Evolutionary conservation across 1,284 basidiomycete genomes (phyloP).

Genomic region (Wolfiporia cocos): DNA sequence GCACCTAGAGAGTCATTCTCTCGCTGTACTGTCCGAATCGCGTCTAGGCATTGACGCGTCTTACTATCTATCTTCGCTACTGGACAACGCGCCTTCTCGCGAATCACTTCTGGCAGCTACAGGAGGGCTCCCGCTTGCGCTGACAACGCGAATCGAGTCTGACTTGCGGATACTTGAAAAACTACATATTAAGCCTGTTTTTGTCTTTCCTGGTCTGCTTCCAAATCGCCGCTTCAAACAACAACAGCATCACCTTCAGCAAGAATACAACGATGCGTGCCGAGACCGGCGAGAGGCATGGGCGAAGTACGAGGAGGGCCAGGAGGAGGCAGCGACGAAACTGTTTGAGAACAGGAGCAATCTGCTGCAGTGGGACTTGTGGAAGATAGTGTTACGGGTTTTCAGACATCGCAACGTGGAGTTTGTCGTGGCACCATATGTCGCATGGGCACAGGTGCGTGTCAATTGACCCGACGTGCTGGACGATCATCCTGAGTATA

Average conservation of each 20-base stretch:
- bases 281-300: conserved; percentile 79
- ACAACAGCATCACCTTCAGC: conserved; percentile 43
- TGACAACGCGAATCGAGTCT: conserved; percentile 83
- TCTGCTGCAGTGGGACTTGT: conserved; percentile 80
- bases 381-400: conserved; percentile 87
- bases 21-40: conserved; percentile 84
- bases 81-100: conserved; percentile 68
- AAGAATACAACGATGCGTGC: conserved; percentile 67
- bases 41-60: conserved; percentile 96
- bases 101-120: conserved; percentile 93
- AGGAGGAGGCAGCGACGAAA: conserved; percentile 82
- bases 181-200: conserved; percentile 92
- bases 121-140: conserved; percentile 85
- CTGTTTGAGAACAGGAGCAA: conserved; percentile 72
- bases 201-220: conserved; percentile 88
- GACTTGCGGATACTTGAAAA: conserved; percentile 91
- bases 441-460: conserved; percentile 87
- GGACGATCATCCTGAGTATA: conserved; percentile 13
- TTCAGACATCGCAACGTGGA: conserved; percentile 96
- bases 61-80: conserved; percentile 81
- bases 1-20: conserved; percentile 77
- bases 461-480: conserved; percentile 15
- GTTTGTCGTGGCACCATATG: conserved; percentile 93
- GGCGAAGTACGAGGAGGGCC: conserved; percentile 84
- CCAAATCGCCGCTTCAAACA: conserved; percentile 65